Evolutionary conservation across 2,329 filamentous ascomycete species (phyloP), one percentile per base, ranked within the genome.

Genomic region (Aspergillus ustus): DNA sequence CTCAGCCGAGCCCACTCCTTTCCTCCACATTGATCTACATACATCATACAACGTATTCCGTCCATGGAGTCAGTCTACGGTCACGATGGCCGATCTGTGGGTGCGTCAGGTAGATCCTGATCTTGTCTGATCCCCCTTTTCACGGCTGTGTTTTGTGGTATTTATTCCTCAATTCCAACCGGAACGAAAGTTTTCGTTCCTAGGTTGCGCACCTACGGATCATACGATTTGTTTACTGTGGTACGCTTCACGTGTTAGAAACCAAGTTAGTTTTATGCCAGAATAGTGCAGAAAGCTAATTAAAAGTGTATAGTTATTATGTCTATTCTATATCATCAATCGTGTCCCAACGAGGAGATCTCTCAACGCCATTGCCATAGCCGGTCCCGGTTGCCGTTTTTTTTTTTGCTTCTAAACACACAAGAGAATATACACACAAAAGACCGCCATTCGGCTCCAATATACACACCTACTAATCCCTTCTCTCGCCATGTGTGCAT

Each of bases 251-350:
- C 25, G 7, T 49, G 20, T 11, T 7, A 29, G 13, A 7, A 15
- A 22, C 20, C 13, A 11, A 6, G 13, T 29, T 29, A n/a, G 31
- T 31, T 25, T 25, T 25, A 5, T 5, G 25, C 25, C 25, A 3
- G 3, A 25, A n/a, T 7, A 31, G n/a, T 49, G 37, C 22, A 48
- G n/a, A n/a, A n/a, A n/a, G n/a, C 19, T 50, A 50, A 49, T 37
- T 34, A 48, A 11, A 55, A 45, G 22, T 43, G 17, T 13, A 40
- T 40, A 4, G 34, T 40, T 40, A 40, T 40, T 40, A 40, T 15
- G 11, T 43, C 45, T 48, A 57, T 57, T 8, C 54, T 50, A 57
- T 19, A 50, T 43, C 31, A 20, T 50, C 29, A 50, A 57, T 49
- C 31, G 28, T 57, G n/a, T n/a, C 7, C 25, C n/a, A 22, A 54